These are phyloP conservation scores for Alternaria angustiovoidea DNA, from an alignment of 2,329 filamentous ascomycete genomes.

Conservation along the genomic window DNA sequence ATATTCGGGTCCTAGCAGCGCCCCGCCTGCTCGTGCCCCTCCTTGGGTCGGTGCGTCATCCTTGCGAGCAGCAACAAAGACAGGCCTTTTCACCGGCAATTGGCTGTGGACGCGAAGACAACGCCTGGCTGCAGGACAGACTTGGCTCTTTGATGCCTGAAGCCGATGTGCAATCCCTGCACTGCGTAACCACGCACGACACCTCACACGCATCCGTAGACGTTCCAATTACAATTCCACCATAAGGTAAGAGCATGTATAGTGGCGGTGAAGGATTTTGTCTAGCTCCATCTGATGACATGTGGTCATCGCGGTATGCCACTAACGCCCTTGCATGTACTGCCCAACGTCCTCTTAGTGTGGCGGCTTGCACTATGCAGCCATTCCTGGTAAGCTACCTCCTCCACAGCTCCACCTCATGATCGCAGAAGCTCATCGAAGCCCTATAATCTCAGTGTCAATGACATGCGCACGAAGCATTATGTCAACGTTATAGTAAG, in stretches of 20 bases:
- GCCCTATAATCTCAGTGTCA: background rate
- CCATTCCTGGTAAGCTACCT: conserved; percentile 1
- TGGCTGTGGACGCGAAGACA: conserved; percentile 37
- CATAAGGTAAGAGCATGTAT: conserved; percentile 12
- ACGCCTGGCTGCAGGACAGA: conserved; percentile 31
- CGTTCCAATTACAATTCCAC: conserved; percentile 31
- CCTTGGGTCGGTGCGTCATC: conserved; percentile 41
- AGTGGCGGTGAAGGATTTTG: conserved; percentile 33
- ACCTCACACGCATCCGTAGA: conserved; percentile 26
- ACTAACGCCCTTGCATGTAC: conserved; percentile 17
- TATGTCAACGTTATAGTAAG: background rate
- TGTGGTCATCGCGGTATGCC: conserved; percentile 27
- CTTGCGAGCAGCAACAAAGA: conserved; percentile 25
- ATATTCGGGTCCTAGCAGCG: conserved; percentile 37
- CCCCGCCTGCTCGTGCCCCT: conserved; percentile 36
- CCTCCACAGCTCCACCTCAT: background rate
- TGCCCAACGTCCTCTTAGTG: background rate
- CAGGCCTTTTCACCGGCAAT: conserved; percentile 25
- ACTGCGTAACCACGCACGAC: conserved; percentile 36
- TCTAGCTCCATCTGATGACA: conserved; percentile 26
- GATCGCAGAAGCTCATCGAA: background rate
- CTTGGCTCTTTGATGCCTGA: conserved; percentile 33
- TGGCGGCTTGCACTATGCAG: background rate
- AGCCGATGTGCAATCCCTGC: conserved; percentile 25
- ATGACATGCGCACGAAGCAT: background rate